These are phyloP conservation scores for Mucor piriformis DNA, from an alignment of 371 early-diverging fungal genomes.

Conservation along the genomic window DNA sequence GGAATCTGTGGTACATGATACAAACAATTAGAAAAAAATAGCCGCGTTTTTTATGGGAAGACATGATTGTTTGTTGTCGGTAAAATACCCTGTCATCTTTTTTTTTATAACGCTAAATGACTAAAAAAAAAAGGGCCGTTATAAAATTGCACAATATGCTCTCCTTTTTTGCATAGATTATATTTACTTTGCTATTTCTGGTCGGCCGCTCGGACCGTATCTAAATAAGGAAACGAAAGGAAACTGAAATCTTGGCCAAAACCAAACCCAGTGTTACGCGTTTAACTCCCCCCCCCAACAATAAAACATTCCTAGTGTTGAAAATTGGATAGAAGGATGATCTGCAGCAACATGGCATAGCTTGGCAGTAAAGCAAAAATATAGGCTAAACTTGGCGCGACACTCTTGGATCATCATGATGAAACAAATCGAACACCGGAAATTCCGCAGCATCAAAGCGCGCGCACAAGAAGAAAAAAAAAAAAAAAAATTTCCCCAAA, in stretches of 20 bases:
- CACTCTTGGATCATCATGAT: constrained; percentile 10
- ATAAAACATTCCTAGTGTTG: neutral
- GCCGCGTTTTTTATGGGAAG: no score
- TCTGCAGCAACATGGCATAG: no score
- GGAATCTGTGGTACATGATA: no score
- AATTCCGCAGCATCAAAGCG: constrained; percentile 9
- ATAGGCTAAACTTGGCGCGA: neutral
- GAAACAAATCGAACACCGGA: constrained; percentile 3
- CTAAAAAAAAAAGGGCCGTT: no score
- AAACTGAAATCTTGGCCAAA: neutral
- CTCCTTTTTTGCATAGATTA: no score
- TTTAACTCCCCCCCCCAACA: no score
- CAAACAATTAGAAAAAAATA: no score
- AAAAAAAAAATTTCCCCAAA: neutral
- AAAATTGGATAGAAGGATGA: no score
- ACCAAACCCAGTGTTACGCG: neutral
- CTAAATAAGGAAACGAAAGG: constrained; percentile 12
- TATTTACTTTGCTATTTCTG: neutral
- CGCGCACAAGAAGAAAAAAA: neutral
- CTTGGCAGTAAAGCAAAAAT: no score
- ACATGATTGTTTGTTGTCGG: no score
- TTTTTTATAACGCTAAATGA: neutral
- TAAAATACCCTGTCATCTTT: neutral
- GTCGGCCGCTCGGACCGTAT: constrained; percentile 18
- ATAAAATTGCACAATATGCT: no score